Conservation (phyloP, 2,329 filamentous ascomycete species). For the Chrysoporthe austroafricana region DNA sequence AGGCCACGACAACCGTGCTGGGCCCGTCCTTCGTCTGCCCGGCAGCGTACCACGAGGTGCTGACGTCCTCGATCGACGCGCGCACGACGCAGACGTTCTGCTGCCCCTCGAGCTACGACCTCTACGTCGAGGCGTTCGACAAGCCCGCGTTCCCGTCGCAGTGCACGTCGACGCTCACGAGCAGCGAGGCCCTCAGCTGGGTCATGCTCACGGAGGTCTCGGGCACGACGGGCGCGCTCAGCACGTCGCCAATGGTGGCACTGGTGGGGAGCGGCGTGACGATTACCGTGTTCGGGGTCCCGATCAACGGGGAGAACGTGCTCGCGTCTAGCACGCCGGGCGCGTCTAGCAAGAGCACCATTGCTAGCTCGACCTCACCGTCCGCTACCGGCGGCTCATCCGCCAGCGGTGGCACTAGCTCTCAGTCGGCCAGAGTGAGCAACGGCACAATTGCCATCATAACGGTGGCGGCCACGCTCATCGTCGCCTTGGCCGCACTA, state of each 20-base stretch:
- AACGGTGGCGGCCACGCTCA: too few relatives aligned
- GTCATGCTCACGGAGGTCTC: neutral
- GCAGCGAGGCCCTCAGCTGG: neutral
- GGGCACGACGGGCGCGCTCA: neutral
- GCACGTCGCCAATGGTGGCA: neutral
- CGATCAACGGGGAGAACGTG: constrained; percentile 17
- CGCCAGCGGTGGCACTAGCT: too few relatives aligned
- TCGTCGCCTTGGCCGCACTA: too few relatives aligned
- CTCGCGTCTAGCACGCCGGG: constrained; percentile 9
- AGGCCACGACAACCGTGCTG: neutral
- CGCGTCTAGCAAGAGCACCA: neutral
- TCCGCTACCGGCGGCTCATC: too few relatives aligned
- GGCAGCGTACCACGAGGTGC: constrained; percentile 6
- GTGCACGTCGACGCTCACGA: constrained; percentile 18
- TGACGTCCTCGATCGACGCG: constrained; percentile 5
- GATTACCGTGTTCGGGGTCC: constrained; percentile 11
- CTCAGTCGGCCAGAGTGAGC: too few relatives aligned
- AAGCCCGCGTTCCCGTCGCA: constrained; percentile 14
- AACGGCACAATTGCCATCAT: too few relatives aligned
- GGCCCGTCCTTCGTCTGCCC: constrained; percentile 17
- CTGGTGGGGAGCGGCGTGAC: neutral
- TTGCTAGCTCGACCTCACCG: constrained; percentile 9
- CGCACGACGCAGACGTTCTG: constrained; percentile 17
- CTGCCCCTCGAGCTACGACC: constrained; percentile 18
- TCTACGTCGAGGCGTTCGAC: constrained; percentile 15